Percentiles rank a stretch among this genome's conserved stretches.
These are phyloP conservation scores for Rutstroemia sydowiana DNA, from an alignment of 2,329 filamentous ascomycete species.

Conservation along the genomic window DNA sequence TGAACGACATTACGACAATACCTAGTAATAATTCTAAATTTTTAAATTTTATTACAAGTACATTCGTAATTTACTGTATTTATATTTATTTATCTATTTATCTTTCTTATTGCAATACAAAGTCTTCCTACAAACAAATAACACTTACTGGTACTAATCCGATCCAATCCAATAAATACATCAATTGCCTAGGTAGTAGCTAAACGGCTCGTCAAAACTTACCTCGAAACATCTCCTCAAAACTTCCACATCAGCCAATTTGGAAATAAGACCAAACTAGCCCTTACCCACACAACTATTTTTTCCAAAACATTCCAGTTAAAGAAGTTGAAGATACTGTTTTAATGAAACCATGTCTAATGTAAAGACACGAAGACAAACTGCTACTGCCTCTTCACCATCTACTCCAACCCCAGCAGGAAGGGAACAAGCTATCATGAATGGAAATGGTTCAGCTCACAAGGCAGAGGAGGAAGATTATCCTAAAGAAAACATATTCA, in stretches of 20 bases:
- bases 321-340: neutral
- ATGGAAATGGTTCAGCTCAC: conserved; percentile 40
- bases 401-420: conserved; percentile 24
- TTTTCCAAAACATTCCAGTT: too few relatives aligned
- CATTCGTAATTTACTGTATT: too few relatives aligned
- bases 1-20: too few relatives aligned
- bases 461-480: conserved; percentile 32
- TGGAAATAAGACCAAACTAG: neutral
- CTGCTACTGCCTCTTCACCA: conserved; percentile 24
- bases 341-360: conserved; percentile 24
- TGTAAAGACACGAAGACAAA: conserved; percentile 28
- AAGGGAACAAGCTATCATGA: conserved; percentile 29
- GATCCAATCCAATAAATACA: too few relatives aligned
- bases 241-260: neutral
- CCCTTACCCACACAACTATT: neutral
- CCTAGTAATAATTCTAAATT: neutral
- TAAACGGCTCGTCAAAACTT: too few relatives aligned
- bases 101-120: too few relatives aligned
- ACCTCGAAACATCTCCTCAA: conserved; percentile 1
- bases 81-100: too few relatives aligned
- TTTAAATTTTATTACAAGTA: neutral
- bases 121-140: too few relatives aligned
- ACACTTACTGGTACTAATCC: too few relatives aligned
- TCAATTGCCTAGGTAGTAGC: too few relatives aligned
- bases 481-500: conserved; percentile 65